Evolutionary conservation across 2,329 filamentous ascomycete genomes (phyloP), one percentile per base, ranked within the genome.

Genomic region (Anthostomella pinea): DNA sequence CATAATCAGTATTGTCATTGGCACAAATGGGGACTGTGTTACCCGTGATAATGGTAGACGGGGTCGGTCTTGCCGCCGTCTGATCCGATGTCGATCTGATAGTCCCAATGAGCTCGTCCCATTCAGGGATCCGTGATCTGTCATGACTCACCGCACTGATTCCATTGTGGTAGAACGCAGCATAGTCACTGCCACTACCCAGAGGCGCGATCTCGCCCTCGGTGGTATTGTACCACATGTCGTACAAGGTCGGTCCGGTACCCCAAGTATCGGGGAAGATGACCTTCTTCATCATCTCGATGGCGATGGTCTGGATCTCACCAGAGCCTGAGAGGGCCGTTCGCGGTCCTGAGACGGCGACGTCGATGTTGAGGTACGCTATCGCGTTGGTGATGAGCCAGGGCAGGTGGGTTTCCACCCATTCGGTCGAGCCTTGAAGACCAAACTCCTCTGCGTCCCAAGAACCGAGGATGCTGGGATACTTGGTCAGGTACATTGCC

Each of bases 331-430:
- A 34, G 15, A 39, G 60, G 56, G 43, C 72, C 56, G 56, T 72
- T 5, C 63, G 55, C 4, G 61, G 66, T 0, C 71, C 71, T 5
- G 64, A 63, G 3, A 67, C 64, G 0, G 68, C 72, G 3, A 71
- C 60, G 28, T 75, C 72, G 21, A 75, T 58, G 48, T 76, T 76
- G 30, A 76, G 59, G 33, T 76, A 74, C 56, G 37, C 37, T 11
- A 39, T n/a, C 2, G 37, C 30, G 10, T 33, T 30, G 4, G 37
- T 30, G 5, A 34, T 30, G 16, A 39, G 37, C 37, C 37, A 39
- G 9, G 37, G 37, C 17, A 34, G 30, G 17, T 39, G 30, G 6
- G 19, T 39, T 19, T 39, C 37, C 14, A 39, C 37, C 37, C 37
- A 39, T 19, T 39, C 37, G n/a, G 37, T 39, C 15, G 37, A 39